Conservation (phyloP, 257 asterid genomes). For the Ilex aquifolium region DNA sequence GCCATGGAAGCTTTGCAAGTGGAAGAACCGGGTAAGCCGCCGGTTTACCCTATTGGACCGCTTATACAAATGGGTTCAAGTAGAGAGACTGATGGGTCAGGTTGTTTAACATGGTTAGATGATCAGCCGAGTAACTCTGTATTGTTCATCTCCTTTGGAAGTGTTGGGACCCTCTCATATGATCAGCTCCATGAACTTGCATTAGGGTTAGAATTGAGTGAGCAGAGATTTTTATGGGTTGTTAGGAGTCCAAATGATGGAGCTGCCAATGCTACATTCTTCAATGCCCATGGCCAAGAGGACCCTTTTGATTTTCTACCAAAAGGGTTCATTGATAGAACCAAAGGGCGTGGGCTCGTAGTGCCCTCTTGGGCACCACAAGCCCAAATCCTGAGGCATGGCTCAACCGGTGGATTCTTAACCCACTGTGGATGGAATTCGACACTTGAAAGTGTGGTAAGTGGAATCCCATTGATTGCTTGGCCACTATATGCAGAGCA, state of each 20-base stretch:
- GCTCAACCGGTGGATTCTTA: not conserved
- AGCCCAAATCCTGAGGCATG: too few species aligned
- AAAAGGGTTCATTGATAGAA: too few species aligned
- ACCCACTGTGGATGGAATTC: constrained; percentile 35
- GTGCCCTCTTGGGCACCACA: too few species aligned
- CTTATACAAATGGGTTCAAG: constrained; percentile 29
- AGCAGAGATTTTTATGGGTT: not conserved
- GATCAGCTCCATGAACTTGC: not conserved
- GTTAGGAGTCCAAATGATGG: not conserved
- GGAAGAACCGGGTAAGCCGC: constrained; percentile 29
- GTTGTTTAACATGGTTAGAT: constrained; percentile 21
- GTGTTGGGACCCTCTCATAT: constrained; percentile 21
- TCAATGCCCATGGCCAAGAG: not conserved
- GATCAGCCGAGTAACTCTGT: constrained; percentile 19
- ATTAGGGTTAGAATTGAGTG: not conserved
- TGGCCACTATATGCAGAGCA: constrained; percentile 31
- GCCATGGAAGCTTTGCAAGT: constrained; percentile 28
- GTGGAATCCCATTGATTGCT: constrained; percentile 20
- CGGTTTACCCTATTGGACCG: constrained; percentile 67
- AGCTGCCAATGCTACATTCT: not conserved
- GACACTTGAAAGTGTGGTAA: constrained; percentile 4
- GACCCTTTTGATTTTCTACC: constrained; percentile 20
- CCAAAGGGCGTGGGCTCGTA: too few species aligned
- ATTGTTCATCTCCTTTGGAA: constrained; percentile 22
- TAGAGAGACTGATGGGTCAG: not conserved